Evolutionary conservation across 257 asterid genomes (phyloP).

Genomic region (Nicotiana benthamiana): DNA sequence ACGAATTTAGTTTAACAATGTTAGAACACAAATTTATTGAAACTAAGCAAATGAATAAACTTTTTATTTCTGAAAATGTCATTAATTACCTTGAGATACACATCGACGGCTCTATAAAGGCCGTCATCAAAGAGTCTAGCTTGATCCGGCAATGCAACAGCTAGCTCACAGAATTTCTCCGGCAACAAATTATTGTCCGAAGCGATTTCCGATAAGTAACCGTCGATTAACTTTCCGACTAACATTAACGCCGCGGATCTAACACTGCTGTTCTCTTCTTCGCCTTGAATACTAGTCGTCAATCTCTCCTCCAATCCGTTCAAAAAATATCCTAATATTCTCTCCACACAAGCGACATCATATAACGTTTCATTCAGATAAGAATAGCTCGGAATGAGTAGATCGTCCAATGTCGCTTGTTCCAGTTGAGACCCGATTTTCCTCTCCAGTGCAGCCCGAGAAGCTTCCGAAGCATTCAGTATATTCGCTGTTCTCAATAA

Average conservation of each 20-base stretch:
- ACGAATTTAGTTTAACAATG: not conserved
- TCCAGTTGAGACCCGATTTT: constrained; percentile 81
- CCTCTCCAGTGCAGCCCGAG: constrained; percentile 59
- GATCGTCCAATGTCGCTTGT: constrained; percentile 81
- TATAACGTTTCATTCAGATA: constrained; percentile 83
- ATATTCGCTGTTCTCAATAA: constrained; percentile 69
- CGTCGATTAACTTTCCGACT: constrained; percentile 87
- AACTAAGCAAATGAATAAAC: not conserved
- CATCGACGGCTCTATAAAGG: constrained; percentile 95
- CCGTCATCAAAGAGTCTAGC: constrained; percentile 93
- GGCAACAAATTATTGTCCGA: constrained; percentile 83
- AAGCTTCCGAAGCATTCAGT: constrained; percentile 59
- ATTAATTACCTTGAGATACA: constrained; percentile 71
- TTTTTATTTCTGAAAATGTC: not conserved
- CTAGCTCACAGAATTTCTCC: constrained; percentile 66
- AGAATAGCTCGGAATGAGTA: constrained; percentile 88
- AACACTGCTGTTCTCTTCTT: constrained; percentile 24
- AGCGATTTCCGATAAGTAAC: constrained; percentile 94
- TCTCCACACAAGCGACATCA: constrained; percentile 87
- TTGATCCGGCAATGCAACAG: constrained; percentile 65
- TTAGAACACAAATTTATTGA: not conserved
- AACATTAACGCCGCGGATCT: constrained; percentile 62
- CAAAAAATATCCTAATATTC: constrained; percentile 58
- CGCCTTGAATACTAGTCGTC: constrained; percentile 26
- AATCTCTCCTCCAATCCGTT: constrained; percentile 44